Conservation (phyloP, 2,329 filamentous ascomycete genomes). For the Ascochyta viciae-villosae region DNA sequence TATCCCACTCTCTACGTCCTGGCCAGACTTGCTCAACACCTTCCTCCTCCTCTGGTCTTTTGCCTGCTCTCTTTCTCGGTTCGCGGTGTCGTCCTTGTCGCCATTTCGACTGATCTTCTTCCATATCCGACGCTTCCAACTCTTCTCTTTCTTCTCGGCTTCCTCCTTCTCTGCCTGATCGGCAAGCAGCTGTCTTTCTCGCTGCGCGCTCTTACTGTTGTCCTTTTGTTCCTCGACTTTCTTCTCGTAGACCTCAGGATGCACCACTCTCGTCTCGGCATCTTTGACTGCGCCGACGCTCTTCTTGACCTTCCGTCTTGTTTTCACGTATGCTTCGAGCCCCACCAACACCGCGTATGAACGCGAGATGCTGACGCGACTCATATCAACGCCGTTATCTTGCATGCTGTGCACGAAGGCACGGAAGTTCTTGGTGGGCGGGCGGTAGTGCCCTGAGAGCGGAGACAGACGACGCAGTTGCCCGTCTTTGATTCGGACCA, state of each 20-base stretch:
- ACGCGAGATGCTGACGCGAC: slow-evolving; percentile 77
- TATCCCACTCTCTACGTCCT: slow-evolving; percentile 48
- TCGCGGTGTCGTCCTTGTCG: slow-evolving; percentile 26
- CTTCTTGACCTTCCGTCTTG: slow-evolving; percentile 68
- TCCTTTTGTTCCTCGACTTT: slow-evolving; percentile 59
- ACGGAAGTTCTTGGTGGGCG: slow-evolving; percentile 81
- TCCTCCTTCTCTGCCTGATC: slow-evolving; percentile 55
- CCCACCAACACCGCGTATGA: slow-evolving; percentile 84
- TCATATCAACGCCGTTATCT: slow-evolving; percentile 79
- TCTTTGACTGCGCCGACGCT: slow-evolving; percentile 59
- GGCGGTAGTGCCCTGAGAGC: slow-evolving; percentile 79
- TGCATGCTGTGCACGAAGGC: slow-evolving; percentile 78
- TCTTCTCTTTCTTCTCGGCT: slow-evolving; percentile 46
- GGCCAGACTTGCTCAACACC: slow-evolving; percentile 39
- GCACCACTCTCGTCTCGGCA: slow-evolving; percentile 65
- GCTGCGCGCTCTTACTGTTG: slow-evolving; percentile 67
- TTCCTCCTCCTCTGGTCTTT: slow-evolving; percentile 36
- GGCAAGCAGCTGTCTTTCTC: slow-evolving; percentile 62
- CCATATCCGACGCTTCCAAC: slow-evolving; percentile 41
- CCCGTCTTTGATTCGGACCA: slow-evolving; percentile 85
- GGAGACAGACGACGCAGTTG: slow-evolving; percentile 76
- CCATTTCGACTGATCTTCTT: slow-evolving; percentile 29
- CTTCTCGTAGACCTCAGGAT: slow-evolving; percentile 64
- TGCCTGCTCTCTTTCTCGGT: slow-evolving; percentile 28
- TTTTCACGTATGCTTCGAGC: slow-evolving; percentile 78